Evolutionary conservation across 2,329 filamentous ascomycete genomes (phyloP).

Genomic region (Claviceps cyperi): DNA sequence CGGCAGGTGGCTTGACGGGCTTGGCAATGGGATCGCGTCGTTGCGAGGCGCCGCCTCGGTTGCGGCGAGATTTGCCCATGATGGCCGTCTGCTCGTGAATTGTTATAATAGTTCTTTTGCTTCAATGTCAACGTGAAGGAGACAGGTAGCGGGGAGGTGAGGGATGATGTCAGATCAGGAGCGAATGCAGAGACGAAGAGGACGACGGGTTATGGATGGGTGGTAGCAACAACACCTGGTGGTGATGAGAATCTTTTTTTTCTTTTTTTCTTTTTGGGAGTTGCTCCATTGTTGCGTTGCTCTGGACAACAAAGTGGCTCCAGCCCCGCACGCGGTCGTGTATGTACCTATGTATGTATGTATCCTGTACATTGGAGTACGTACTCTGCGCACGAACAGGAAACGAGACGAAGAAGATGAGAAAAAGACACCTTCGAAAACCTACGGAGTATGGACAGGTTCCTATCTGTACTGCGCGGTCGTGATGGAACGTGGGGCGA

Average conservation of each 20-base stretch:
- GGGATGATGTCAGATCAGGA: too few relatives aligned
- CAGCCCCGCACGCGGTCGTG: neutral
- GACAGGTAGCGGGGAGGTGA: too few relatives aligned
- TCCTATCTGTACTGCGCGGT: too few relatives aligned
- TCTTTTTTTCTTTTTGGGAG: neutral
- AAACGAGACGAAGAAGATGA: neutral
- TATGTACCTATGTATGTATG: too few relatives aligned
- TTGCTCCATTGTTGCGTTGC: neutral
- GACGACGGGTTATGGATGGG: too few relatives aligned
- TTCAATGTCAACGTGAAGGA: too few relatives aligned
- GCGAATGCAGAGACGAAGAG: too few relatives aligned
- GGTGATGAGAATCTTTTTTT: neutral
- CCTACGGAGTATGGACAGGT: too few relatives aligned
- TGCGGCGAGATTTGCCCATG: constrained; percentile 48
- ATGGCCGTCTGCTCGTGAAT: neutral
- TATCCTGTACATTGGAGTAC: too few relatives aligned
- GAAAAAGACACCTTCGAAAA: neutral
- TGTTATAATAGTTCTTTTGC: neutral
- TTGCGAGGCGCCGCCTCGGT: constrained; percentile 31
- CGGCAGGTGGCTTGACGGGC: constrained; percentile 43
- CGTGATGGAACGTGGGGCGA: too few relatives aligned
- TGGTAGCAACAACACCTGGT: too few relatives aligned
- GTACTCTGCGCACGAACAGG: neutral
- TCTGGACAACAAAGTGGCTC: neutral
- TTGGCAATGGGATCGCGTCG: constrained; percentile 43